Percentiles rank a stretch among this genome's conserved stretches.
phyloP scores from a whole-genome alignment of 1,284 basidiomycete species.

The Cutaneotrichosporon sp. region DNA sequence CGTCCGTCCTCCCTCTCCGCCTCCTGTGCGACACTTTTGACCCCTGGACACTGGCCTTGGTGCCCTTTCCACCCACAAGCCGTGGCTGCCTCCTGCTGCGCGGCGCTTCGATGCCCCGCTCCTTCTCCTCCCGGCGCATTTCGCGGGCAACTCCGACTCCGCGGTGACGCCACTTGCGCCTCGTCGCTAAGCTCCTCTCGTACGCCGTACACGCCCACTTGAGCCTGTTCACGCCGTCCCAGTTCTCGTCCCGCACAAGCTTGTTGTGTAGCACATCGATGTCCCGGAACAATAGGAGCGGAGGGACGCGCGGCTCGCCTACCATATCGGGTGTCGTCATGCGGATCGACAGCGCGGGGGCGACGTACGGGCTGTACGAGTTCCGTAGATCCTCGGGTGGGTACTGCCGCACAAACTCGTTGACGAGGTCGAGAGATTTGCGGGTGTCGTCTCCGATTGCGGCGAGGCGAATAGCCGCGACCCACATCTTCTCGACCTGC shows the following conservation, averaged over 20 bases:
- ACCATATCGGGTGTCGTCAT: slow-evolving; percentile 27
- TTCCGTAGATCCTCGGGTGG: slow-evolving; percentile 32
- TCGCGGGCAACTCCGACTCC: slow-evolving; percentile 23
- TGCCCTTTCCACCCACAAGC: neutral
- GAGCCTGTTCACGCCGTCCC: slow-evolving; percentile 27
- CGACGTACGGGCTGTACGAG: slow-evolving; percentile 24
- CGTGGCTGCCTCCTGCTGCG: neutral
- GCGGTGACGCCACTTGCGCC: slow-evolving; percentile 30
- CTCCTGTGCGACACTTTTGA: neutral
- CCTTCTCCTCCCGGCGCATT: neutral
- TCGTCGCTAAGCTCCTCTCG: slow-evolving; percentile 27
- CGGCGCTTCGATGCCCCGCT: neutral
- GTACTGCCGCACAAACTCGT: slow-evolving; percentile 33
- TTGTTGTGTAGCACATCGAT: slow-evolving; percentile 41
- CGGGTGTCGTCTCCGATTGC: slow-evolving; percentile 24
- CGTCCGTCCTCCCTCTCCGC: neutral
- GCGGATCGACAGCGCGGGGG: slow-evolving; percentile 28
- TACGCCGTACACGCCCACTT: slow-evolving; percentile 34
- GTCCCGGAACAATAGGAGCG: slow-evolving; percentile 44
- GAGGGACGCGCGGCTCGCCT: slow-evolving; percentile 44
- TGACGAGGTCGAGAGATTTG: slow-evolving; percentile 16
- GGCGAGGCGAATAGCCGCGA: slow-evolving; percentile 31
- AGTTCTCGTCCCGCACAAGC: slow-evolving; percentile 34
- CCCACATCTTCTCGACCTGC: slow-evolving; percentile 41
- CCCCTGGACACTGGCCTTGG: neutral